These are phyloP conservation scores for Coemansia aciculifera DNA, from an alignment of 192 early-diverging fungal genomes.

Conservation along the genomic window DNA sequence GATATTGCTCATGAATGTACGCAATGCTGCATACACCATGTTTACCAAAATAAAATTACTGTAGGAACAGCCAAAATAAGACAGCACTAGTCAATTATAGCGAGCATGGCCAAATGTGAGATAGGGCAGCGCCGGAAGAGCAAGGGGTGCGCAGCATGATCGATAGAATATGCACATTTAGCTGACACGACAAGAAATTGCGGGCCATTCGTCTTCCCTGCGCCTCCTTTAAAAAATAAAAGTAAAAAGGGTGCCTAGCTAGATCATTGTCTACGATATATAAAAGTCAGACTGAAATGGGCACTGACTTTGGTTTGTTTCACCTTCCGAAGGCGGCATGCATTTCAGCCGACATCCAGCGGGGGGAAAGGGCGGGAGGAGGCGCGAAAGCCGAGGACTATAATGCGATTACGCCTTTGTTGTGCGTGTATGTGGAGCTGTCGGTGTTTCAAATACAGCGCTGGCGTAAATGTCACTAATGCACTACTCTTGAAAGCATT, in stretches of 20 bases:
- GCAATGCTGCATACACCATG: neutral
- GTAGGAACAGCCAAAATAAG: neutral
- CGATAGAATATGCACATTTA: neutral
- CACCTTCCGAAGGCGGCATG: neutral
- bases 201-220: neutral
- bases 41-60: neutral
- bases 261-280: neutral
- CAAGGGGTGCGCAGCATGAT: neutral
- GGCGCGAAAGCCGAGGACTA: neutral
- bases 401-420: neutral
- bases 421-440: neutral
- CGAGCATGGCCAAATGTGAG: neutral
- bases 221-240: neutral
- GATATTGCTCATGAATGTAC: neutral
- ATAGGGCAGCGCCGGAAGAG: neutral
- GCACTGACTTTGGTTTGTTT: neutral
- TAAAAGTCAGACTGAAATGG: neutral
- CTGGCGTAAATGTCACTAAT: neutral
- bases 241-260: neutral
- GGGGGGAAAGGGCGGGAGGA: neutral
- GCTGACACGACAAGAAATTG: neutral
- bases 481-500: neutral
- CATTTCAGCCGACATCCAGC: conserved; percentile 3
- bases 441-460: neutral
- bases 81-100: neutral